Percentiles rank a stretch among this genome's conserved stretches.
phyloP scores from a whole-genome alignment of 1,284 basidiomycete species.

The Fistulinella cinereoalba region DNA sequence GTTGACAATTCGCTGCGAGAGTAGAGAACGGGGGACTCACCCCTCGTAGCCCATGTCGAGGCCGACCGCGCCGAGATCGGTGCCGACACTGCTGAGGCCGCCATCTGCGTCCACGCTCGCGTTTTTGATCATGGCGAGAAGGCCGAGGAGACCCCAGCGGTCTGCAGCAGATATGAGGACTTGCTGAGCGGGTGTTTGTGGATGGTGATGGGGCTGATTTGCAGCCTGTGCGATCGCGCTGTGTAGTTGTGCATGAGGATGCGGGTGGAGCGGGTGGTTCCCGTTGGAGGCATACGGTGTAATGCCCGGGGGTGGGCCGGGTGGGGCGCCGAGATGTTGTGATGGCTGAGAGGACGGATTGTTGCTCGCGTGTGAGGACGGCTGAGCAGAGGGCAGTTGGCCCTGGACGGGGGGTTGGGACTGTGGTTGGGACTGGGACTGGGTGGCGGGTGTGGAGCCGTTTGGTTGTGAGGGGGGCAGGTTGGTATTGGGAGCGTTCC shows the following conservation, averaged over 20 bases:
- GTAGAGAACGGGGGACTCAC: slow-evolving; percentile 47
- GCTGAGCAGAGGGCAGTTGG: slow-evolving; percentile 32
- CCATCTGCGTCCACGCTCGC: slow-evolving; percentile 77
- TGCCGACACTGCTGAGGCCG: slow-evolving; percentile 84
- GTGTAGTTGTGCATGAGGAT: slow-evolving; percentile 34
- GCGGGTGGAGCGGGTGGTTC: slow-evolving; percentile 36
- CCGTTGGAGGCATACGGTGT: slow-evolving; percentile 45
- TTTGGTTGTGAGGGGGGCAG: slow-evolving; percentile 29
- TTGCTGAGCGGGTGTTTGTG: slow-evolving; percentile 92
- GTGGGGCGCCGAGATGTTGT: slow-evolving; percentile 49
- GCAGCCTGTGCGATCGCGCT: slow-evolving; percentile 25
- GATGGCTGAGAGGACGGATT: slow-evolving; percentile 27
- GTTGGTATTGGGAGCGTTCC: slow-evolving; percentile 48
- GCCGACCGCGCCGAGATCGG: slow-evolving; percentile 90
- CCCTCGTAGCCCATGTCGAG: slow-evolving; percentile 85
- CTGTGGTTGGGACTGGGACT: slow-evolving; percentile 33
- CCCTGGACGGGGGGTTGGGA: slow-evolving; percentile 30
- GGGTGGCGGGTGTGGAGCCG: slow-evolving; percentile 25
- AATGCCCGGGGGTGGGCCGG: slow-evolving; percentile 47
- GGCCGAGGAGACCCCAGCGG: slow-evolving; percentile 88
- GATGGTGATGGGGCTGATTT: slow-evolving; percentile 45
- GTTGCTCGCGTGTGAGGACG: slow-evolving; percentile 36
- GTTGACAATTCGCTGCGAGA: slow-evolving; percentile 18
- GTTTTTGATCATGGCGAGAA: slow-evolving; percentile 90
- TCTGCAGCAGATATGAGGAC: slow-evolving; percentile 93